Conservation (phyloP, 2,329 filamentous ascomycete genomes). For the Paecilomyces fulvus region DNA sequence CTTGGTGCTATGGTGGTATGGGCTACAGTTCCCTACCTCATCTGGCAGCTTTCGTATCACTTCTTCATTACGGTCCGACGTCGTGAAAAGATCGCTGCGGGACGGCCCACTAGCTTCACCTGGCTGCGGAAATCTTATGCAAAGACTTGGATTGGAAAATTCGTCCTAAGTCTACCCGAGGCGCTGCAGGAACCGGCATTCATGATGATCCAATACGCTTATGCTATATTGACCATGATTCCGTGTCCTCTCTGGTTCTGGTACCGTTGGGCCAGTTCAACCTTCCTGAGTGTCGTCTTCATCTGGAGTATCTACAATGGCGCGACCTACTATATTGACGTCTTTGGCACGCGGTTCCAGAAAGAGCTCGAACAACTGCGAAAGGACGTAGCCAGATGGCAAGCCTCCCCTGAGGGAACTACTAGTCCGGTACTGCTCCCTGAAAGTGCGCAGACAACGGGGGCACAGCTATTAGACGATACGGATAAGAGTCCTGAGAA, state of each 20-base stretch:
- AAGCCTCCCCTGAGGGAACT: conserved; percentile 38
- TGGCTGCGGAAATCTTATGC: conserved; percentile 91
- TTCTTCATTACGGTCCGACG: conserved; percentile 90
- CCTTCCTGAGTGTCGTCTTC: conserved; percentile 76
- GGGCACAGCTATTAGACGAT: conserved; percentile 14
- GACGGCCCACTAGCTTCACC: conserved; percentile 91
- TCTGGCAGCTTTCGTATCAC: conserved; percentile 93
- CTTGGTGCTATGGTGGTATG: conserved; percentile 81
- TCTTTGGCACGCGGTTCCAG: conserved; percentile 94
- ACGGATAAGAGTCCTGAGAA: conserved; percentile 9
- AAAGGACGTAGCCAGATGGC: conserved; percentile 83
- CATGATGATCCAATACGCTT: conserved; percentile 91
- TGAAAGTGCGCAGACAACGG: conserved; percentile 12
- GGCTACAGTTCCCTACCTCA: conserved; percentile 83
- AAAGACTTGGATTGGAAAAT: conserved; percentile 76
- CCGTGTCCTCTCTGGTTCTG: conserved; percentile 95
- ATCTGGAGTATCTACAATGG: conserved; percentile 95
- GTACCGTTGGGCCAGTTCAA: conserved; percentile 68
- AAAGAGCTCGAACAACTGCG: conserved; percentile 88
- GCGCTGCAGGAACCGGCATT: conserved; percentile 78
- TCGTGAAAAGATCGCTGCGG: conserved; percentile 91
- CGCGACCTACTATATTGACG: conserved; percentile 95
- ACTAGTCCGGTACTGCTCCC: conserved; percentile 22
- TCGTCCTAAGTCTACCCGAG: conserved; percentile 71
- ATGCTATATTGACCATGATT: conserved; percentile 86